Evolutionary conservation across 2,329 filamentous ascomycete species (phyloP).

Genomic region (Periconia sp.): DNA sequence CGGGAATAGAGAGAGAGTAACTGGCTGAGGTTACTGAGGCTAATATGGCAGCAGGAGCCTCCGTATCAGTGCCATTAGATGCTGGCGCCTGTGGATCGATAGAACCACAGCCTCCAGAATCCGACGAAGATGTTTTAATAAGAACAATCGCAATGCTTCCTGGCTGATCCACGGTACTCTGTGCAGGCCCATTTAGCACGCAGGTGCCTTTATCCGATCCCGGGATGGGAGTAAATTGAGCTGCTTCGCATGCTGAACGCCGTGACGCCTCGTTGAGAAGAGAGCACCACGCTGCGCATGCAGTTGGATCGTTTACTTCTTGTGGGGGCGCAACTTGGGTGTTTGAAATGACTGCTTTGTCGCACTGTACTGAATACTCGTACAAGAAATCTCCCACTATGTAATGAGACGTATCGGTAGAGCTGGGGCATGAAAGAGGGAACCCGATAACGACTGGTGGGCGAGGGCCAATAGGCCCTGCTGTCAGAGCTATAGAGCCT

Average conservation of each 20-base stretch:
- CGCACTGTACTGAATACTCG: slow-evolving; percentile 31
- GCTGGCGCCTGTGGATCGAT: slow-evolving; percentile 5
- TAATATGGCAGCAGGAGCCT: slow-evolving; percentile 23
- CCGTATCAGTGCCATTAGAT: slow-evolving; percentile 15
- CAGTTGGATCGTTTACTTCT: slow-evolving; percentile 21
- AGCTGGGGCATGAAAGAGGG: slow-evolving; percentile 28
- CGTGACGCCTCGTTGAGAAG: slow-evolving; percentile 24
- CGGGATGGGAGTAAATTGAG: slow-evolving; percentile 22
- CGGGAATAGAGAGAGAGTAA: slow-evolving; percentile 25
- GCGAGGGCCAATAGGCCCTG: background rate
- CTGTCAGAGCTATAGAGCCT: slow-evolving; percentile 5
- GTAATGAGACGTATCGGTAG: slow-evolving; percentile 20
- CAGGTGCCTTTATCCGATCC: slow-evolving; percentile 24
- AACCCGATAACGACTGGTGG: slow-evolving; percentile 22
- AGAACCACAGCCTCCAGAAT: slow-evolving; percentile 21
- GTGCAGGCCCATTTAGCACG: slow-evolving; percentile 14
- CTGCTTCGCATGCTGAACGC: slow-evolving; percentile 23
- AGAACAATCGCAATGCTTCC: slow-evolving; percentile 25
- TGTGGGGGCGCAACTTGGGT: slow-evolving; percentile 17
- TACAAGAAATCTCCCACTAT: slow-evolving; percentile 25
- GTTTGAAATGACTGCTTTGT: slow-evolving; percentile 22
- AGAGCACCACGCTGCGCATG: slow-evolving; percentile 33
- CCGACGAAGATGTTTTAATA: slow-evolving; percentile 21
- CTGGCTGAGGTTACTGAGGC: slow-evolving; percentile 22
- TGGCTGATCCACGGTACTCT: slow-evolving; percentile 11